Conservation (phyloP, 345 rosid genomes). For the Mercurialis annua region DNA sequence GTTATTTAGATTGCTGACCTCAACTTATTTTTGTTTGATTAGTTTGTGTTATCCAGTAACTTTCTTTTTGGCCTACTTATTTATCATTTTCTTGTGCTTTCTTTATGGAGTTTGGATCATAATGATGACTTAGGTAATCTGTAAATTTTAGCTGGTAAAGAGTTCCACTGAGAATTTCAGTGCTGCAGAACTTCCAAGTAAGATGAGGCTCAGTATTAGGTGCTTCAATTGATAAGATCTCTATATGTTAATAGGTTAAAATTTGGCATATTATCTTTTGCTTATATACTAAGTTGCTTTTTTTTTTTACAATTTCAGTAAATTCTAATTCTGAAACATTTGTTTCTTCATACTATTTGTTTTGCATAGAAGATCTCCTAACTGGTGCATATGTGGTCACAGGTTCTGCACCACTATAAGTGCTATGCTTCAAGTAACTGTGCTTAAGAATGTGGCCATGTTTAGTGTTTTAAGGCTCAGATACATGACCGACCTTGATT, state of each 20-base stretch:
- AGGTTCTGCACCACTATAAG: slow-evolving; percentile 62
- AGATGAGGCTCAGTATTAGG: not conserved
- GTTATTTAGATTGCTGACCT: slow-evolving; percentile 21
- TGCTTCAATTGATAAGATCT: not conserved
- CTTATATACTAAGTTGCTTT: not conserved
- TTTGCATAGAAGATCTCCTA: slow-evolving; percentile 29
- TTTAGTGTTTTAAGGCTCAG: slow-evolving; percentile 33
- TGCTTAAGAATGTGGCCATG: slow-evolving; percentile 41
- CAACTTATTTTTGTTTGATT: not conserved
- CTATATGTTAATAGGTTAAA: not conserved
- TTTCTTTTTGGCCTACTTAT: slow-evolving; percentile 2
- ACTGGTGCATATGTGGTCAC: slow-evolving; percentile 71
- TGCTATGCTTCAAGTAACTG: slow-evolving; percentile 51
- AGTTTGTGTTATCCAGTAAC: not conserved
- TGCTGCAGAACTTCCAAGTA: slow-evolving; percentile 3
- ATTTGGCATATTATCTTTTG: not conserved
- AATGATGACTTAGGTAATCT: slow-evolving; percentile 14
- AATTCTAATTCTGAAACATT: slow-evolving; percentile 12
- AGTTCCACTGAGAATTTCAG: slow-evolving; percentile 10
- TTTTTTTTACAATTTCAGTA: not conserved
- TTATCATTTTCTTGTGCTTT: not conserved
- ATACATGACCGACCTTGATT: slow-evolving; percentile 10
- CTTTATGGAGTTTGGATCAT: slow-evolving; percentile 10
- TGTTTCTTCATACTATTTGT: slow-evolving; percentile 17
- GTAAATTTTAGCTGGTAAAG: slow-evolving; percentile 3